Percentiles rank a stretch among this genome's conserved stretches.
Conservation (phyloP, 768 basidiomycete genomes). For the Mycena sanguinolenta region DNA sequence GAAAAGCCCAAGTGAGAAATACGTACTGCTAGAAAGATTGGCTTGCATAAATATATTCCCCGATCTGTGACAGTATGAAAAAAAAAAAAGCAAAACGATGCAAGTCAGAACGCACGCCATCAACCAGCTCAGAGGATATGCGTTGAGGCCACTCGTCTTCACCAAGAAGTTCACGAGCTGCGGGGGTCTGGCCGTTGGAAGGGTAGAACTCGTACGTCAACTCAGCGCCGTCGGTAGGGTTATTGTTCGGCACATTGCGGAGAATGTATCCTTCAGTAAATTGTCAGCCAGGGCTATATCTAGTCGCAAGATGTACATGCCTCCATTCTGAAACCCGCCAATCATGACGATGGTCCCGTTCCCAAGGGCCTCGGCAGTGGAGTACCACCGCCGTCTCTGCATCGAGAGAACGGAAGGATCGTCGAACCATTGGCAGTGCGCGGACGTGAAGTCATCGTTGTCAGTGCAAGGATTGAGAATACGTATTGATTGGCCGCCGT, state of each 20-base stretch:
- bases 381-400: slow-evolving; percentile 82
- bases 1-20: slow-evolving; percentile 3
- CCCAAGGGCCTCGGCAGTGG: slow-evolving; percentile 77
- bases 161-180: slow-evolving; percentile 75
- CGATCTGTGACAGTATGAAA: slow-evolving; percentile 50
- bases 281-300: not conserved
- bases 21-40: slow-evolving; percentile 80
- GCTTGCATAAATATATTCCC: slow-evolving; percentile 88
- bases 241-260: slow-evolving; percentile 75
- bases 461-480: slow-evolving; percentile 81
- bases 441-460: slow-evolving; percentile 58
- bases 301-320: not conserved
- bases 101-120: slow-evolving; percentile 50
- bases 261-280: slow-evolving; percentile 66
- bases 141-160: slow-evolving; percentile 81
- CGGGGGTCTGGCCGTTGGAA: slow-evolving; percentile 60
- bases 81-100: not conserved
- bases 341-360: slow-evolving; percentile 87
- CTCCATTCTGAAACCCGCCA: slow-evolving; percentile 83
- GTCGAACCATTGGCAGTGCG: slow-evolving; percentile 80
- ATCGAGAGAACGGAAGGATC: slow-evolving; percentile 69
- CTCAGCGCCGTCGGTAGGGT: slow-evolving; percentile 80
- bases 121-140: slow-evolving; percentile 80
- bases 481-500: slow-evolving; percentile 85
- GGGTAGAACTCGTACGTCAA: slow-evolving; percentile 90